These are phyloP conservation scores for Aeminium ludgeri DNA, from an alignment of 495 filamentous ascomycete species.

Conservation along the genomic window DNA sequence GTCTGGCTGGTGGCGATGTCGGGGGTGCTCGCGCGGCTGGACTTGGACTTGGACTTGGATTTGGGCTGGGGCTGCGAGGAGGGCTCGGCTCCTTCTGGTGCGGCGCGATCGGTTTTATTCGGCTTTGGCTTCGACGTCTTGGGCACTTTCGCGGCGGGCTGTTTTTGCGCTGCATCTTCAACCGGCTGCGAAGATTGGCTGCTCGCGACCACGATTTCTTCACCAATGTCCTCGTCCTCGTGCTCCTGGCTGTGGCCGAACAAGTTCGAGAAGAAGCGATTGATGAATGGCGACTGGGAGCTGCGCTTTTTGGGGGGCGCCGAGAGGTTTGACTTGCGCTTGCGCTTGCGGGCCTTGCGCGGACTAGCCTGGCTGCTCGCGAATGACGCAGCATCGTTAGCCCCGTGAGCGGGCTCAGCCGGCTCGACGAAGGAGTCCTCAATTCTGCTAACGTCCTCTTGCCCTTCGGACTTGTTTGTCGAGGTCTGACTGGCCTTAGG, in stretches of 20 bases:
- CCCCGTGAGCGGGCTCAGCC: not conserved
- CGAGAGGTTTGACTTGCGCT: not conserved
- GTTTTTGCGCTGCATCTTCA: no score
- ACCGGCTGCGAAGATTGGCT: conserved; percentile 3
- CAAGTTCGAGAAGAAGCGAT: conserved; percentile 9
- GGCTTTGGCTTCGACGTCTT: no score
- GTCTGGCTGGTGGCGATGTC: no score
- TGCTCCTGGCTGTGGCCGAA: conserved; percentile 5
- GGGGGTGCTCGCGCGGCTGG: no score
- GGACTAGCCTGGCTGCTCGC: conserved; percentile 8
- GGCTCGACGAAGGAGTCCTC: conserved; percentile 9
- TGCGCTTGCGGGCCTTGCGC: conserved; percentile 14
- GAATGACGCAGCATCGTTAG: not conserved
- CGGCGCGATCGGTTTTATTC: no score
- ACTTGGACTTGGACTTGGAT: no score
- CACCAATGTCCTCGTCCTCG: conserved; percentile 14
- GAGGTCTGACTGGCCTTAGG: no score
- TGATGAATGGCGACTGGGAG: conserved; percentile 10
- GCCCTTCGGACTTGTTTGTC: no score
- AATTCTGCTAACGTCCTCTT: conserved; percentile 3
- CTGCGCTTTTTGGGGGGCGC: conserved; percentile 15
- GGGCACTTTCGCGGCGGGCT: no score
- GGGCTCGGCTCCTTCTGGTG: no score
- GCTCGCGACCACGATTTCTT: conserved; percentile 20
- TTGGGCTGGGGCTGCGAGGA: no score